Conservation (phyloP, 2,329 filamentous ascomycete species). For the Aspergillus sp. region DNA sequence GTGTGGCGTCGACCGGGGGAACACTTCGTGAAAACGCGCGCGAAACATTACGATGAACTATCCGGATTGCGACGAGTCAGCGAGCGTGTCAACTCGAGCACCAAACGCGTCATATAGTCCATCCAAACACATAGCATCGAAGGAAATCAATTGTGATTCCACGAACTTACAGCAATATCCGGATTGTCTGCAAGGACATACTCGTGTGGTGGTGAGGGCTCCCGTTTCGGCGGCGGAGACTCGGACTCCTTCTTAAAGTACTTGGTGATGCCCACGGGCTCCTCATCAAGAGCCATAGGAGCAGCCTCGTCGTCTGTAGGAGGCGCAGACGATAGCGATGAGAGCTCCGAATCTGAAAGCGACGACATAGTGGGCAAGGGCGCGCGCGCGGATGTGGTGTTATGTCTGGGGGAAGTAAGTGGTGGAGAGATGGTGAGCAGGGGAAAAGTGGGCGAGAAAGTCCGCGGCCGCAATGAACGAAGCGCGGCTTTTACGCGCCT, state of each 20-base stretch:
- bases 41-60: constrained; percentile 99
- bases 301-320: constrained; percentile 51
- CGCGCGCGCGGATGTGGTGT: constrained; percentile 3
- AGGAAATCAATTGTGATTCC: constrained; percentile 21
- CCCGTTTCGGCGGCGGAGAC: constrained; percentile 66
- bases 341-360: constrained; percentile 51
- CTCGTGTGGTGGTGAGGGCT: constrained; percentile 83
- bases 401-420: constrained; percentile 5
- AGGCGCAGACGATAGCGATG: constrained; percentile 51
- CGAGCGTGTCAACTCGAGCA: constrained; percentile 21
- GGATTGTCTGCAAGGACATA: constrained; percentile 82
- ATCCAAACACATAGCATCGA: constrained; percentile 10
- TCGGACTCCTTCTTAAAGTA: constrained; percentile 41
- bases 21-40: constrained; percentile 81
- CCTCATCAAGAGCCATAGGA: constrained; percentile 29
- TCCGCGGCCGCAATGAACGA: constrained; percentile 18
- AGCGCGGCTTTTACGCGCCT: constrained; percentile 28
- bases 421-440: neutral
- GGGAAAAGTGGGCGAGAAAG: neutral
- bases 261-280: constrained; percentile 37
- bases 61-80: constrained; percentile 24
- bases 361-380: constrained; percentile 25
- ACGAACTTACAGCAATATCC: constrained; percentile 74
- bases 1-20: constrained; percentile 77
- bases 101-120: constrained; percentile 7